phyloP scores from a whole-genome alignment of 2,329 filamentous ascomycete species.

The Bipolaris sorokiniana region DNA sequence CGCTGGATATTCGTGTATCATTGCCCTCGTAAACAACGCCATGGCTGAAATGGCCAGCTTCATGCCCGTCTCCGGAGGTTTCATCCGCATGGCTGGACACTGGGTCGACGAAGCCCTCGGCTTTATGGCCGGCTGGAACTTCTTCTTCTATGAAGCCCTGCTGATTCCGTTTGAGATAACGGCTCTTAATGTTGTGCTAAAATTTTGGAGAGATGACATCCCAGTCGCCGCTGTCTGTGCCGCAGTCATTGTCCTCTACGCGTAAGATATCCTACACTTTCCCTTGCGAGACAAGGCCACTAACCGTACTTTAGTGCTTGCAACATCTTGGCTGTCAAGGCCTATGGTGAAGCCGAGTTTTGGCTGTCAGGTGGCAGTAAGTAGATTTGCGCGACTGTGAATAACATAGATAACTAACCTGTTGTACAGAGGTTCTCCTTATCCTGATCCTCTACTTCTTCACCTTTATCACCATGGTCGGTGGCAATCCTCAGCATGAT shows the following conservation, averaged over 20 bases:
- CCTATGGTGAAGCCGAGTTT: conserved; percentile 55
- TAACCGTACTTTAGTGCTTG: conserved; percentile 48
- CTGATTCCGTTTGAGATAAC: conserved; percentile 61
- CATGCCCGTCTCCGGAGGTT: conserved; percentile 68
- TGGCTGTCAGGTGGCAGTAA: conserved; percentile 50
- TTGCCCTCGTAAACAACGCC: conserved; percentile 69
- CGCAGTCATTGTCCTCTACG: conserved; percentile 52
- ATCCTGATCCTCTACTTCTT: conserved; percentile 55
- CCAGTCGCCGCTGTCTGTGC: conserved; percentile 50
- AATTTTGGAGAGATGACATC: conserved; percentile 56
- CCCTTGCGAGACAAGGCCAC: background rate
- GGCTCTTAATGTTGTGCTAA: conserved; percentile 49
- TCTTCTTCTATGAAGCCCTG: conserved; percentile 59
- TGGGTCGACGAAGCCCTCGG: conserved; percentile 71
- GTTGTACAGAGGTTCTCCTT: conserved; percentile 51
- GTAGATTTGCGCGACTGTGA: background rate
- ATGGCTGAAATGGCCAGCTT: conserved; percentile 69
- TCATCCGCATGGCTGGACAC: conserved; percentile 68
- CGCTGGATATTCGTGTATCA: conserved; percentile 60
- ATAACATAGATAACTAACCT: background rate
- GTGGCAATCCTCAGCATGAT: conserved; percentile 53
- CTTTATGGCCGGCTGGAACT: conserved; percentile 62
- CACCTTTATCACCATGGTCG: conserved; percentile 56
- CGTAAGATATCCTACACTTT: conserved; percentile 36
- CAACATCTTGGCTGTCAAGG: conserved; percentile 55